Evolutionary conservation across 1,139 yeast species (phyloP).

Genomic region (Debaryomyces udenii): DNA sequence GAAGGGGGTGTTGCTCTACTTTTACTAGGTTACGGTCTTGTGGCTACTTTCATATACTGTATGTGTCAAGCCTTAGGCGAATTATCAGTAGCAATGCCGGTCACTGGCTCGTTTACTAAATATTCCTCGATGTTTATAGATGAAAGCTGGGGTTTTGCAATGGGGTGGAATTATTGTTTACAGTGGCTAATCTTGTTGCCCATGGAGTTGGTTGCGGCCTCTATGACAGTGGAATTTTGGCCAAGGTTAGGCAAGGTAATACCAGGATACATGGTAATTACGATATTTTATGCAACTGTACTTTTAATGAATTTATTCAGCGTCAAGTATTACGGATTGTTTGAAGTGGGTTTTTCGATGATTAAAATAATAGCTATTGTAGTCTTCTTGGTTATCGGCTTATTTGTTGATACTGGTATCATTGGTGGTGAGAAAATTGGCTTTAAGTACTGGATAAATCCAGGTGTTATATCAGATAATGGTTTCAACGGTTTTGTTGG

Average conservation of each 20-base stretch:
- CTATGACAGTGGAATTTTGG: constrained; percentile 28
- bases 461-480: constrained; percentile 34
- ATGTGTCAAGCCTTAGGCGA: constrained; percentile 29
- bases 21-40: constrained; percentile 14
- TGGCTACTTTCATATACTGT: constrained; percentile 24
- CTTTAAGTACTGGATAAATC: constrained; percentile 35
- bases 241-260: constrained; percentile 17
- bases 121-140: constrained; percentile 26
- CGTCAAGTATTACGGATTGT: constrained; percentile 26
- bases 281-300: constrained; percentile 21
- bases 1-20: constrained; percentile 17
- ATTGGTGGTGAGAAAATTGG: constrained; percentile 34
- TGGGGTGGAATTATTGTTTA: constrained; percentile 30
- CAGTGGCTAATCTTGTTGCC: constrained; percentile 28
- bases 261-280: constrained; percentile 22
- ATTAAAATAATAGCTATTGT: constrained; percentile 36
- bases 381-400: constrained; percentile 35
- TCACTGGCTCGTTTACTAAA: constrained; percentile 25
- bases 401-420: constrained; percentile 38
- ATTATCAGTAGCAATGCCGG: constrained; percentile 25
- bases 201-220: constrained; percentile 26
- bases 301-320: constrained; percentile 24
- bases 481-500: constrained; percentile 28
- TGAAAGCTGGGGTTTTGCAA: constrained; percentile 28
- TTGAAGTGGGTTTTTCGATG: constrained; percentile 33